Evolutionary conservation across 2,329 filamentous ascomycete species (phyloP).

Genomic region (Hysterium pulicare): DNA sequence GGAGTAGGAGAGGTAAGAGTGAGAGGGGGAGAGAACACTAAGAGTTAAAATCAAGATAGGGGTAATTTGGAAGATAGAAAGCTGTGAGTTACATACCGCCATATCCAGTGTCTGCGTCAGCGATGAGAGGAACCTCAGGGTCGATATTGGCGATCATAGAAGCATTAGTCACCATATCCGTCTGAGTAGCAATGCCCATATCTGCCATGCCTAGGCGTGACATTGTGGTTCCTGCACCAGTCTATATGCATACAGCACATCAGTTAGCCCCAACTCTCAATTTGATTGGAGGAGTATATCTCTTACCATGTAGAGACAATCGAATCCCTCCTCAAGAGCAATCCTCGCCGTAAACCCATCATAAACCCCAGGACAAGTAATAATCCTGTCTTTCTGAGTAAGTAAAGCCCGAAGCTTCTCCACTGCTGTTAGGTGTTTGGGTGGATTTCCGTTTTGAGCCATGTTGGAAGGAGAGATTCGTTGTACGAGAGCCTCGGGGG

Average conservation of each 20-base stretch:
- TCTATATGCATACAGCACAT: too few relatives aligned
- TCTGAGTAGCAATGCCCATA: constrained; percentile 58
- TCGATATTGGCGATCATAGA: constrained; percentile 60
- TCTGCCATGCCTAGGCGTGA: constrained; percentile 62
- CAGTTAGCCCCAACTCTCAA: too few relatives aligned
- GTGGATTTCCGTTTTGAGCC: too few relatives aligned
- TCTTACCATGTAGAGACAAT: constrained; percentile 64
- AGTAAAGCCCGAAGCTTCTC: constrained; percentile 31
- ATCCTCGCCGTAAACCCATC: constrained; percentile 66
- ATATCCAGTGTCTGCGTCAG: constrained; percentile 60
- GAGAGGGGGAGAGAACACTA: too few relatives aligned
- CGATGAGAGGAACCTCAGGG: constrained; percentile 47
- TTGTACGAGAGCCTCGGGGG: too few relatives aligned
- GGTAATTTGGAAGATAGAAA: too few relatives aligned
- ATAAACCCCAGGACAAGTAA: constrained; percentile 65
- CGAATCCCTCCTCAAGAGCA: constrained; percentile 60
- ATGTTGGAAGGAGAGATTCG: too few relatives aligned
- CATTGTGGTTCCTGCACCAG: constrained; percentile 60
- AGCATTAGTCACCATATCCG: constrained; percentile 59
- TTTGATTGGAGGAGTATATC: too few relatives aligned
- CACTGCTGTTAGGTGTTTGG: too few relatives aligned
- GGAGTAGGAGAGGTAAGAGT: too few relatives aligned
- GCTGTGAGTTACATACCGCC: constrained; percentile 58
- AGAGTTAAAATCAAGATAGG: too few relatives aligned
- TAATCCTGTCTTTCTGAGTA: constrained; percentile 28